Base-by-base conservation (phyloP, 495 filamentous ascomycete genomes). In the Penicillium taxi region DNA sequence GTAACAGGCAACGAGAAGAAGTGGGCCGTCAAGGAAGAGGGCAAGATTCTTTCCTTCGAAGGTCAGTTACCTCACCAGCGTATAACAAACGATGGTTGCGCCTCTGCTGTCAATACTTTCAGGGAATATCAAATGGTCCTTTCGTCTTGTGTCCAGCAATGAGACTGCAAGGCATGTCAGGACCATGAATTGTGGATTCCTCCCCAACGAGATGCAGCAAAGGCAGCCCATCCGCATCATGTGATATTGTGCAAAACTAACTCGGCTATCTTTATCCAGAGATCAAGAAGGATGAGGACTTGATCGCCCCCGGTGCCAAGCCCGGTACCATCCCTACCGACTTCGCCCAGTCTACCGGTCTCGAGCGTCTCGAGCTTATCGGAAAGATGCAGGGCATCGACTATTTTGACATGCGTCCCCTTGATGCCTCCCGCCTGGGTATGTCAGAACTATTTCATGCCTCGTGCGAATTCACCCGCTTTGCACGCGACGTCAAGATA, bases 321-420 rank as follows among this genome's bases (percentile, higher is more conserved):
- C 66, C 80, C 44, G 91, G 90, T 47, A 84, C 82, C 60, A 71
- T 99, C 47, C 86, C 91, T 42, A 86, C 84, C 69, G 91, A 99
- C 64, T 57, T 89, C 58, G 84, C 94, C 54, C 91, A 99, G 63
- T 70, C 90, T 28, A 96, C 91, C 46, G 91, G 91, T 77, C 73
- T 99, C 34, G 91, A 99, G 73, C 90, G 91, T 69, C 77, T 99
- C 53, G 91, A 99, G 65, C 89, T 99, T 52, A 70, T 96, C 66
- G 91, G 91, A 64, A 99, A 99, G 77, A 94, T 96, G 82, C 84
- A 96, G 72, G 86, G 91, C 48, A 73, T 99, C 45, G 91, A 99
- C 63, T 73, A 96, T 57, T 99, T 96, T 68, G 93, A 99, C 66
- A 94, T 95, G 89, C 82, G 79, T 66, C 93, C 91, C 28, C 73